Evolutionary conservation across 768 basidiomycete genomes (phyloP).

Genomic region (Amanita pallidorosea): DNA sequence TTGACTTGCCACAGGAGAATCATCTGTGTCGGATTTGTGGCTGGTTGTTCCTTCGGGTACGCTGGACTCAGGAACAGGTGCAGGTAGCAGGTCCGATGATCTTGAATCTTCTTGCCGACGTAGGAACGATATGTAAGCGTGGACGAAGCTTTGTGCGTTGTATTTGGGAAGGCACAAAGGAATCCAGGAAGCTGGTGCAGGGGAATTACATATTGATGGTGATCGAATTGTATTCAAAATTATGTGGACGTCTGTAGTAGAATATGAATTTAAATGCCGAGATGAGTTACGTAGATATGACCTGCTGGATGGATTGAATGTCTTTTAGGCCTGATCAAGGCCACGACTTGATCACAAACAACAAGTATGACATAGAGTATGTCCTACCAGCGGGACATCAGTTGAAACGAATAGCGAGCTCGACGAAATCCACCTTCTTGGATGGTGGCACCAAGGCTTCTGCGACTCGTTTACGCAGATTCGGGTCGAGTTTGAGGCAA

Average conservation of each 20-base stretch:
- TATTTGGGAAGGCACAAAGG: conserved; percentile 95
- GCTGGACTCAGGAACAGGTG: conserved; percentile 5
- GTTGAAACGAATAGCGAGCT: neutral
- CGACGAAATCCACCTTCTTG: conserved; percentile 49
- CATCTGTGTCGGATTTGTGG: conserved; percentile 1
- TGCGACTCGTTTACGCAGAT: conserved; percentile 62
- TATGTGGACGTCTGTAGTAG: conserved; percentile 72
- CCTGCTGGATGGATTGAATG: conserved; percentile 94
- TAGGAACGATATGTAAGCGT: conserved; percentile 78
- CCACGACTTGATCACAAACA: conserved; percentile 67
- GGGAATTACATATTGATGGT: conserved; percentile 67
- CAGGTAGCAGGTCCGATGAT: conserved; percentile 9
- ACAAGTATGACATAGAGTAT: conserved; percentile 88
- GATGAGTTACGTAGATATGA: conserved; percentile 16
- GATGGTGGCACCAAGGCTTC: conserved; percentile 70
- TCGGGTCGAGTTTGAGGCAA: conserved; percentile 66
- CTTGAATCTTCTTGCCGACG: conserved; percentile 26
- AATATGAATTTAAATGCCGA: neutral
- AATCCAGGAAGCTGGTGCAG: conserved; percentile 82
- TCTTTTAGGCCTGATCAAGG: conserved; percentile 80
- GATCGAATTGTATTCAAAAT: conserved; percentile 85
- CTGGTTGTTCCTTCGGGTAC: conserved; percentile 7
- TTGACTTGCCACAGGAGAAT: neutral
- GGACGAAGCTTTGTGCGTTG: conserved; percentile 80
- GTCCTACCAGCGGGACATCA: conserved; percentile 39